Percentiles rank a stretch among this genome's conserved stretches.
These are phyloP conservation scores for Russula vinacea DNA, from an alignment of 768 basidiomycete species.

Conservation along the genomic window DNA sequence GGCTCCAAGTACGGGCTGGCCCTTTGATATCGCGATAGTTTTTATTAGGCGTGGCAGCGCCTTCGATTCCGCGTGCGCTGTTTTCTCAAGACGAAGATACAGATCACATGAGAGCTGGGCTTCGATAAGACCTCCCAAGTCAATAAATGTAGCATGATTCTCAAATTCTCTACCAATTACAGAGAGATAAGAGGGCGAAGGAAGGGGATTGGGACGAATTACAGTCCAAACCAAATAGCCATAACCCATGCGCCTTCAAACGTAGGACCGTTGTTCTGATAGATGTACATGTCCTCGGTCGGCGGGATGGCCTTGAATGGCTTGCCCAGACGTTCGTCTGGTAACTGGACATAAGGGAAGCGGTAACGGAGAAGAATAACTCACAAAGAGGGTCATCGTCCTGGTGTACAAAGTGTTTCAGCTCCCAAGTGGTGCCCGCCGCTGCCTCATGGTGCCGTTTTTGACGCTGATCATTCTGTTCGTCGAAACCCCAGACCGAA, in stretches of 20 bases:
- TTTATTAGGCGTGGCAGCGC: too few relatives aligned
- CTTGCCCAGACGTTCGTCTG: slow-evolving; percentile 50
- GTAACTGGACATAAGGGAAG: too few relatives aligned
- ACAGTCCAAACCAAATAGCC: neutral
- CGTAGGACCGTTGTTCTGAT: slow-evolving; percentile 51
- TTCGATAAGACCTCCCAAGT: too few relatives aligned
- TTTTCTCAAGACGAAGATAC: too few relatives aligned
- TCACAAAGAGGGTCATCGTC: slow-evolving; percentile 70
- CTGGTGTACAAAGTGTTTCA: slow-evolving; percentile 71
- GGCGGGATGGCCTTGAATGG: slow-evolving; percentile 60
- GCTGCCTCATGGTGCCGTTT: slow-evolving; percentile 75
- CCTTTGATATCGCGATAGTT: too few relatives aligned
- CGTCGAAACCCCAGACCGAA: neutral
- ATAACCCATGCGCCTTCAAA: slow-evolving; percentile 12
- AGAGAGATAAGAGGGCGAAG: neutral
- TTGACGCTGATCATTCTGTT: slow-evolving; percentile 89
- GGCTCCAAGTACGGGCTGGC: too few relatives aligned
- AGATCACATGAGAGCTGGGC: too few relatives aligned
- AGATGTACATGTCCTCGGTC: slow-evolving; percentile 75
- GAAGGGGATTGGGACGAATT: neutral
- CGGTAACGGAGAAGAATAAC: slow-evolving; percentile 37
- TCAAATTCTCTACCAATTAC: neutral
- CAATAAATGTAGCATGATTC: neutral
- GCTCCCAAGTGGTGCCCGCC: slow-evolving; percentile 69
- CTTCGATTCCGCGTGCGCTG: too few relatives aligned